These are phyloP conservation scores for Plasmodium blacklocki DNA, from an alignment of 169 alveolate genomes.

Conservation along the genomic window DNA sequence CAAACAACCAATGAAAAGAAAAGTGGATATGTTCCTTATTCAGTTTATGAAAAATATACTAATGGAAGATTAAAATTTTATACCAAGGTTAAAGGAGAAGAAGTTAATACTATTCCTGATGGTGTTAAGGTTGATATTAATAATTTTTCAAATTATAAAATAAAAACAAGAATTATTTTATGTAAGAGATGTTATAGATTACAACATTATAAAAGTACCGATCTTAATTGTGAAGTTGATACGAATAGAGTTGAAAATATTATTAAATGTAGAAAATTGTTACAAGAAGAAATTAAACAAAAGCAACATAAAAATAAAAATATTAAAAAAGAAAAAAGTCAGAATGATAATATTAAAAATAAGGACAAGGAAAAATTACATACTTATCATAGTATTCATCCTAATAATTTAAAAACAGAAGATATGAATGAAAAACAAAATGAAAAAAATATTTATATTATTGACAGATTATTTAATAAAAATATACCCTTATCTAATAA, in stretches of 20 bases:
- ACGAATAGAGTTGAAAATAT: slow-evolving; percentile 67
- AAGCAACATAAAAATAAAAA: neutral
- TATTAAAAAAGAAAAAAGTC: neutral
- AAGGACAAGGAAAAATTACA: neutral
- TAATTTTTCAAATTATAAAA: slow-evolving; percentile 74
- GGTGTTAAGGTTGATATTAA: slow-evolving; percentile 84
- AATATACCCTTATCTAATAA: too few species aligned
- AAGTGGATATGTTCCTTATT: slow-evolving; percentile 81
- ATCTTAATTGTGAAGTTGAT: slow-evolving; percentile 64
- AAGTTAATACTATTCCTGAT: slow-evolving; percentile 82
- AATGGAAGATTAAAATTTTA: slow-evolving; percentile 78
- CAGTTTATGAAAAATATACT: slow-evolving; percentile 73
- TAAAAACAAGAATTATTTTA: slow-evolving; percentile 80
- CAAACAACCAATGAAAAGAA: slow-evolving; percentile 81
- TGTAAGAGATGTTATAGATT: slow-evolving; percentile 84
- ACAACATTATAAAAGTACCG: slow-evolving; percentile 77
- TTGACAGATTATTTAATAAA: too few species aligned
- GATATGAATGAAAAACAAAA: neutral
- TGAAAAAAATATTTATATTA: too few species aligned
- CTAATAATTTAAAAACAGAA: neutral
- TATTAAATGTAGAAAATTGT: slow-evolving; percentile 36
- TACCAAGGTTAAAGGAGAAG: slow-evolving; percentile 84
- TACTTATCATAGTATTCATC: too few species aligned
- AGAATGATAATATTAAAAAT: neutral
- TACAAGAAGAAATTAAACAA: slow-evolving; percentile 36